Conservation (phyloP, 2,329 filamentous ascomycete species). For the Davidsoniella neocaledoniae region DNA sequence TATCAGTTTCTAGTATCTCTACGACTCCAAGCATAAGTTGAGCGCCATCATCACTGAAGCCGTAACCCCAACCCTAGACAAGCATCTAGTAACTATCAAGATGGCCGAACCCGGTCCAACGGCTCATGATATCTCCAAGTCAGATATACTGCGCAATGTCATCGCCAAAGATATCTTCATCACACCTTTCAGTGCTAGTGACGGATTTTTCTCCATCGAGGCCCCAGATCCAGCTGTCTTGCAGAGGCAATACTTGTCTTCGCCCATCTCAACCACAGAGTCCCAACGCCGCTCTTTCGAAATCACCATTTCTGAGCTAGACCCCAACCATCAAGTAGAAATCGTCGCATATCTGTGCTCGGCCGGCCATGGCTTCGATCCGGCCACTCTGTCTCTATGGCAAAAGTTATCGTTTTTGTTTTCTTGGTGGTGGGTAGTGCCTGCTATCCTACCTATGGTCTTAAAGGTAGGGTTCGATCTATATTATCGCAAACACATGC, state of each 20-base stretch:
- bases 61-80: conserved; percentile 61
- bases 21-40: conserved; percentile 38
- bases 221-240: conserved; percentile 23
- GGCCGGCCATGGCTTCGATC: conserved; percentile 16
- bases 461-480: not conserved
- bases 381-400: conserved; percentile 41
- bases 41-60: conserved; percentile 54
- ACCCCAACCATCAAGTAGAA: not conserved
- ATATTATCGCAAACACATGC: not conserved
- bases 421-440: conserved; percentile 50
- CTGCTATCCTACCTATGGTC: conserved; percentile 39
- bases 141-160: too few relatives aligned
- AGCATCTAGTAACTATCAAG: conserved; percentile 44
- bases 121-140: conserved; percentile 25
- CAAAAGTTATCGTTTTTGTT: conserved; percentile 31
- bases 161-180: conserved; percentile 54
- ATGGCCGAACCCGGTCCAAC: not conserved
- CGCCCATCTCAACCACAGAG: not conserved
- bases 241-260: too few relatives aligned
- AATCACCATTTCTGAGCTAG: conserved; percentile 1
- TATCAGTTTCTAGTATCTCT: conserved; percentile 67
- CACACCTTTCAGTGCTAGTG: conserved; percentile 53
- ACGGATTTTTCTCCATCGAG: conserved; percentile 35
- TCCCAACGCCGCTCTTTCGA: not conserved
- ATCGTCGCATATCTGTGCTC: conserved; percentile 2